These are phyloP conservation scores for Lentinula novae-zelandiae DNA, from an alignment of 1,284 basidiomycete genomes.

Conservation along the genomic window DNA sequence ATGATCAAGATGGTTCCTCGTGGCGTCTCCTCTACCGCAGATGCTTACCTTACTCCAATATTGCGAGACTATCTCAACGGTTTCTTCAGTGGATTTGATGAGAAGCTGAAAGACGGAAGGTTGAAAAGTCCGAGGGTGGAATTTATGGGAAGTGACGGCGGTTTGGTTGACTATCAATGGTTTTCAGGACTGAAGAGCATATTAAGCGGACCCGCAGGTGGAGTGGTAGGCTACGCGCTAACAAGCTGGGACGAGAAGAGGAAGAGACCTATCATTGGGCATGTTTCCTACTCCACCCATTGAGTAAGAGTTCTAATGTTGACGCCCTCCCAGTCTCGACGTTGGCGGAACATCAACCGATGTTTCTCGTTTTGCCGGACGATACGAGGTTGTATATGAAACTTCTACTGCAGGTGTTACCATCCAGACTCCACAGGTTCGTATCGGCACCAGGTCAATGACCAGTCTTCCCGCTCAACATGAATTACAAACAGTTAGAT, in stretches of 20 bases:
- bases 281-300: slow-evolving; percentile 19
- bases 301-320: neutral
- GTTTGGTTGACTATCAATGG: slow-evolving; percentile 78
- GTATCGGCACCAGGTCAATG: slow-evolving; percentile 63
- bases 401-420: slow-evolving; percentile 89
- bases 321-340: slow-evolving; percentile 48
- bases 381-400: slow-evolving; percentile 87
- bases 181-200: slow-evolving; percentile 90
- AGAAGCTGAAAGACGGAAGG: slow-evolving; percentile 50
- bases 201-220: slow-evolving; percentile 84
- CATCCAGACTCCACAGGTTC: slow-evolving; percentile 84
- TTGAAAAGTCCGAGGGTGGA: slow-evolving; percentile 59
- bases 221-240: slow-evolving; percentile 84
- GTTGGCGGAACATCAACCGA: slow-evolving; percentile 90
- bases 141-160: slow-evolving; percentile 89
- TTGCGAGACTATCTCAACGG: slow-evolving; percentile 85
- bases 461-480: neutral
- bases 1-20: slow-evolving; percentile 97
- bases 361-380: slow-evolving; percentile 83
- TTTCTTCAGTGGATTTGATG: slow-evolving; percentile 88
- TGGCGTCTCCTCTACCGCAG: slow-evolving; percentile 89
- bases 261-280: slow-evolving; percentile 74
- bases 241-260: slow-evolving; percentile 76
- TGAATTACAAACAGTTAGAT: slow-evolving; percentile 54
- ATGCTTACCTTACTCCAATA: slow-evolving; percentile 95